Evolutionary conservation across 352 stramenopile species (phyloP), one percentile per base, ranked within the genome.

Genomic region (Pythium rishiriense): DNA sequence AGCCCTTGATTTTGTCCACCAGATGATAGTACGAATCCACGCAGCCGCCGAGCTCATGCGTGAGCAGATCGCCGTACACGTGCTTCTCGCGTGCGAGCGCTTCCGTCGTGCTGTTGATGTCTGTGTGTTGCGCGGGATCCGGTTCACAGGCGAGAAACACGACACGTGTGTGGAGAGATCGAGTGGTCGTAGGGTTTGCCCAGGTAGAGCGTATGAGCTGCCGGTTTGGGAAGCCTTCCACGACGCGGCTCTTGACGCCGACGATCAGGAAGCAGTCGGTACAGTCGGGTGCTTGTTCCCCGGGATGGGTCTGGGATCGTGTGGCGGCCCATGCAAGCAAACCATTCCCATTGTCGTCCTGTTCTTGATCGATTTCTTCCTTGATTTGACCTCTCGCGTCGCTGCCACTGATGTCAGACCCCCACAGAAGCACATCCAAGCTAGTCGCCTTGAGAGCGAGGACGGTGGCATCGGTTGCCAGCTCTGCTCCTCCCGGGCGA

Each of bases 1-100:
- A 91, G 8, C 63, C 66, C n/a, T 76, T 73, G 8, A 76, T 70
- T 45, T 91, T 89, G 31, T 79, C 60, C 0, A 81, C 58, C 46
- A 90, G 46, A 4, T 62, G 39, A 12, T 50, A 49, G 53, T 89
- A 91, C 5, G 70, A 76, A 50, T 90, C 78, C 0, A 62, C 64
- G 41, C 80, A 86, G 26, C 17, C 33, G 24, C 17, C 49, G n/a
- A 90, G 57, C 29, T 88, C 71, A 28, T 71, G 37, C 0, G 73
- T 87, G 3, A 91, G 65, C 0, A 91, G 47, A 31, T 90, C 81
- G 24, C 51, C 52, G 49, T 73, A 81, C 4, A 56, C 45, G n/a
- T 35, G 49, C 57, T 80, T 81, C 51, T 91, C 78, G 1, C 24
- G 24, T 8, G 15, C 37, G 11, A 74, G 58, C 9, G 42, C 64